Base-by-base conservation (phyloP, 2,329 filamentous ascomycete species). In the Dryadomyces quercus-mongolicae region DNA sequence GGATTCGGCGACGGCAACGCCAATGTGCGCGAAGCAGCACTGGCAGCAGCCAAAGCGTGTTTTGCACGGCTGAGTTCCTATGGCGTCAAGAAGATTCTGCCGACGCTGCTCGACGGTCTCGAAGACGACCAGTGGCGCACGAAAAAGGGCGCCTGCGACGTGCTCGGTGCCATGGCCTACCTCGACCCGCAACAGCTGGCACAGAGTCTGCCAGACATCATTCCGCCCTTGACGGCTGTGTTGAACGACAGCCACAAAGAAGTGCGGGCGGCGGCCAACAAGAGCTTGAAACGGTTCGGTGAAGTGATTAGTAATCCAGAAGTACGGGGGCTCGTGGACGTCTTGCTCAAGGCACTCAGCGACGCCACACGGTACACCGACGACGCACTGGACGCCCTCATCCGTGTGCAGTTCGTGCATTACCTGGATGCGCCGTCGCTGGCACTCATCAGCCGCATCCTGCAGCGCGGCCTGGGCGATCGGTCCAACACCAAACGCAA, bases 191-290 rank as follows among this genome's bases (percentile, higher is more conserved):
- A 96, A 60, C 93, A 98, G 67, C 79, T 98, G 18, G 90, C 93
- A 1, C 79, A 86, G 61, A 97, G 91, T 66, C 73, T 98, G 63
- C 93, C 93, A 2, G 91, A 95, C 55, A 98, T 98, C 61, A 98
- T 98, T 61, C 93, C 94, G 25, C 92, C 94, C 16, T 76, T 98
- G 55, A 97, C 94, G 1, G 84, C 86, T 48, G 93, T 97, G 3
- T 74, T 98, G 56, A 98, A 95, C 62, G 93, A 98, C 72, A 96
- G 88, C 63, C 93, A 98, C 72, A 98, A 98, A 69, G 93, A 98
- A 71, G 93, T 98, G 36, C 82, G 93, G 57, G 75, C 82, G 47
- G 91, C 89, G 21, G 93, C 93, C 8, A 98, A 98, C 70, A 85
- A 92, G 70, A 95, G 90, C 71, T 76, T 98, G 71, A 95, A 98